Base-by-base conservation (phyloP, 1,284 basidiomycete genomes). In the Ganoderma sp. region DNA sequence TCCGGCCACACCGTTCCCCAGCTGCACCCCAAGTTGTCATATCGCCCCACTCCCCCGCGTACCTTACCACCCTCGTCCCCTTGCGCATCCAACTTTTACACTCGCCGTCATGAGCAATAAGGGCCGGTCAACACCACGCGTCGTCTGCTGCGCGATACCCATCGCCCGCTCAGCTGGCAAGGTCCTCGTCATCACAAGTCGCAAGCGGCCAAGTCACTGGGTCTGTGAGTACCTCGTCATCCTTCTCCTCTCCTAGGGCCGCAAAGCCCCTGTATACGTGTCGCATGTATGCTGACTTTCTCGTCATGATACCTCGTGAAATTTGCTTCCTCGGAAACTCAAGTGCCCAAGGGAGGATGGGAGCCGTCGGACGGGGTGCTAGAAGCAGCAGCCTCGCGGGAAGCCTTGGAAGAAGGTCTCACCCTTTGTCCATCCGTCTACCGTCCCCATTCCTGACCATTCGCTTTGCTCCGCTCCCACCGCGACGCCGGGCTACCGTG, bases 341-440 rank as follows among this genome's bases (percentile, higher is more conserved):
- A 77, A 94, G 93, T 94, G 77, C 92, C 92, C 34, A 94, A 94
- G 83, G 92, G 92, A 81, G 92, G 92, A 76, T 94, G 90, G 90
- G 92, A 94, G 81, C 83, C 87, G 74, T 85, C 89, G 69, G 92
- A 94, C 86, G 87, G 85, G 75, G 85, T 84, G 80, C 82, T 94
- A 77, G 91, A 93, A 84, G 89, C 88, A 81, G 93, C 92, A 79
- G 93, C 93, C 81, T 90, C 88, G 77, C 88, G 93, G 80, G 92
- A 94, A 88, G 92, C 92, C 82, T 84, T 91, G 81, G 92, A 94
- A 92, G 92, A 94, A 94, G 92, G 92, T 94, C 90, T 88, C 88
- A 89, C 88, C 88, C 84, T 87, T 88, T 88, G 84, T 87, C 88
- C 87, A 85, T 90, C 84, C 84, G 73, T 76, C 69, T 88, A 88